Base-by-base conservation (phyloP, 2,329 filamentous ascomycete species). In the Orbilia javanica region DNA sequence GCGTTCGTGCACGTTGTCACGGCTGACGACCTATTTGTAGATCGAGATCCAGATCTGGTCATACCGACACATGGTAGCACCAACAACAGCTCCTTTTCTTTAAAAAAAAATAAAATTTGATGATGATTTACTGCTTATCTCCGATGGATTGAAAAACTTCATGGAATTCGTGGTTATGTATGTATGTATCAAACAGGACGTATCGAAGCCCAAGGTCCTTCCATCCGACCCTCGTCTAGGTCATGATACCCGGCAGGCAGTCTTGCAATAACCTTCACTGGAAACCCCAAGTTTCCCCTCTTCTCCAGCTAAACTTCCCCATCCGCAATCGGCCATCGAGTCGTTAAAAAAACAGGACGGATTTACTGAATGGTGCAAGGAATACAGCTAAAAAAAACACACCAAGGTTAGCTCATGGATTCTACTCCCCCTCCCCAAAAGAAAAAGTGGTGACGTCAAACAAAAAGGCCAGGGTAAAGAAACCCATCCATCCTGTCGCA, bases 281-380 rank as follows among this genome's bases (percentile, higher is more conserved):
- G n/a, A n/a, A n/a, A n/a, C 7, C 29, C 29, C 29, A 7, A 31
- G 36, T 15, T 5, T 39, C 10, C 13, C 11, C 36, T 13, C 34
- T 11, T 10, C 34, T 36, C 13, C 13, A n/a, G n/a, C n/a, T n/a
- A 44, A 44, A 7, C 42, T 1, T n/a, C 13, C 13, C 27, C 25
- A 15, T 18, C 44, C 4, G 4, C 6, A 29, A 53, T 31, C 13
- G 8, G 20, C 27, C 50, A 20, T 13, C 15, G 52, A 39, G 22
- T 15, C 46, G 15, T n/a, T n/a, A n/a, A n/a, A n/a, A n/a, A n/a
- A n/a, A n/a, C n/a, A n/a, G n/a, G n/a, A 18, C n/a, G 2, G 27
- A 18, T 63, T 55, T 68, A 78, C 74, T 66, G 62, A 50, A 78
- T 70, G 6, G 74, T 67, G 22, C 74, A 78, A 25, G 74, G 67